Base-by-base conservation (phyloP, 306 rosid genomes). In the Gillenia trifoliata region DNA sequence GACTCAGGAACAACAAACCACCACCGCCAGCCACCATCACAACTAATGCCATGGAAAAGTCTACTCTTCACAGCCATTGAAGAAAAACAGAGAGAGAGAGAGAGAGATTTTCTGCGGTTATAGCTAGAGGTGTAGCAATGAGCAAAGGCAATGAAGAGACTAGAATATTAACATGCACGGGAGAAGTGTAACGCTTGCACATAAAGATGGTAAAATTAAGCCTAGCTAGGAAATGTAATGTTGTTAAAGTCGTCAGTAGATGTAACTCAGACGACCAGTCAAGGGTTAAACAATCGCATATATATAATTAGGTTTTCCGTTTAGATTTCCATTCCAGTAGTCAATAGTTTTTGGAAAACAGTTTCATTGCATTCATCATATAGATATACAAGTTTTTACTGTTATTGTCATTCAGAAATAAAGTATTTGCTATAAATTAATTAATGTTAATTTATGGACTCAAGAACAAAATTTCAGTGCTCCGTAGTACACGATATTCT, bases 31-130 rank as follows among this genome's bases (percentile, higher is more conserved):
- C 19, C 22, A 56, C 23, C 65, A 57, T 40, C 40, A 57, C 36
- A 17, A 25, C 59, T 5, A 79, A 17, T 33, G n/a, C 17, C 3
- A 19, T 45, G 45, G 66, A 49, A 25, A 61, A 12, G 5, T 67
- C 34, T n/a, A 31, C 29, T 55, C 16, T 19, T 43, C 56, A 25
- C 13, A 54, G 77, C 71, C 81, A 78, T 78, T 71, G 34, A 11
- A 31, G 71, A 38, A 38, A 38, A 23, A 26, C 11, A 31, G 31
- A 29, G 62, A 74, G 64, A 75, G 41, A 41, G 67, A 62, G n/a
- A 49, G 52, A 23, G 50, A 30, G 55, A 50, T 22, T 13, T 3
- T 22, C 33, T 49, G 16, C 25, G 5, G 36, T 43, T 68, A 3
- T 11, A 38, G 33, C 22, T 23, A 41, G 4, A 2, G 20, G 59